phyloP scores from a whole-genome alignment of 805 yeast genomes.

The Clavispora asparagi region DNA sequence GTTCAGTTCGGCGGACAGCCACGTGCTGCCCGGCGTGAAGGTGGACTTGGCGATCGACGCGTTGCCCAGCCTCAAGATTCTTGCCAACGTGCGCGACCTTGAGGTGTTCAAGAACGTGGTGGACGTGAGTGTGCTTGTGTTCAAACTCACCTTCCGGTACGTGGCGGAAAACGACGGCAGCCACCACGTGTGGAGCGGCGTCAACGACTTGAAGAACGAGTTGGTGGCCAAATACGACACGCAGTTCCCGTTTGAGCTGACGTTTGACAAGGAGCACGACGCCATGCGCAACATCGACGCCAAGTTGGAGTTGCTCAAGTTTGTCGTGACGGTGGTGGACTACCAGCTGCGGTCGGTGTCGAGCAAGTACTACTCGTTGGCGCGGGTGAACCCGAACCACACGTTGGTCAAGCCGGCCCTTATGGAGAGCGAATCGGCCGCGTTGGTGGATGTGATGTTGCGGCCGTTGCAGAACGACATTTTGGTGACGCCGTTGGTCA shows the following conservation, averaged over 20 bases:
- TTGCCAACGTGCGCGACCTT: conserved; percentile 25
- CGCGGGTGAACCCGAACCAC: conserved; percentile 52
- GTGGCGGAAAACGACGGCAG: conserved; percentile 45
- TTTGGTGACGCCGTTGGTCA: conserved; percentile 47
- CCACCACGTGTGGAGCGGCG: conserved; percentile 48
- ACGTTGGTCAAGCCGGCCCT: conserved; percentile 51
- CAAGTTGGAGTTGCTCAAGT: conserved; percentile 66
- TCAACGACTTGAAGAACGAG: conserved; percentile 50
- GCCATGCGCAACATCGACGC: conserved; percentile 48
- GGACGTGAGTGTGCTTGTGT: conserved; percentile 36
- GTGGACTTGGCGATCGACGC: conserved; percentile 39
- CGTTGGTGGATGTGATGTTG: conserved; percentile 57
- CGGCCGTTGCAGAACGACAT: conserved; percentile 52
- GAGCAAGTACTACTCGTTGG: conserved; percentile 37
- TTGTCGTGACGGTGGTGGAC: conserved; percentile 47
- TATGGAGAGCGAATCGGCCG: conserved; percentile 66
- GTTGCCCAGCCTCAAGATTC: conserved; percentile 25
- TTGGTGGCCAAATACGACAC: conserved; percentile 61
- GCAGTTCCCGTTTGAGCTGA: conserved; percentile 46
- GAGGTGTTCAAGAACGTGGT: conserved; percentile 26
- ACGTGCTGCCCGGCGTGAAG: conserved; percentile 23
- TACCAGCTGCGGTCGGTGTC: conserved; percentile 41
- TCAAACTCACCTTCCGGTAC: conserved; percentile 40
- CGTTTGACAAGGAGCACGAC: conserved; percentile 47
- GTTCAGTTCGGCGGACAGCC: conserved; percentile 23